These are phyloP conservation scores for Coemansia sp. DNA, from an alignment of 192 early-diverging fungal genomes.

Conservation along the genomic window DNA sequence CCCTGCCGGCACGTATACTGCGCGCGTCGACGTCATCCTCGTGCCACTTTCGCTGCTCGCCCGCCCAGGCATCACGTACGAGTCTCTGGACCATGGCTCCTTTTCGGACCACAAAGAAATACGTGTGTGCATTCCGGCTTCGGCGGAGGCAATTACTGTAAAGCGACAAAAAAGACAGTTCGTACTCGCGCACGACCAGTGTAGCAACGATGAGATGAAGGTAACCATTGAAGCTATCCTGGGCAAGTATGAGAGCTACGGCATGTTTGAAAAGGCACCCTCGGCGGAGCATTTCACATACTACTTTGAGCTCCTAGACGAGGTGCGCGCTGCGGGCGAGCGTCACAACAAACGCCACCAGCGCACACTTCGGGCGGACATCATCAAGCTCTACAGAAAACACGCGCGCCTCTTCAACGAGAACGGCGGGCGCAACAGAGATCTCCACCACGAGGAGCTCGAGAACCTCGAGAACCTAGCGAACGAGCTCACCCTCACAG, in stretches of 20 bases:
- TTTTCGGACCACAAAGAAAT: not conserved
- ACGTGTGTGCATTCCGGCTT: not conserved
- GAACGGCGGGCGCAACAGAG: not conserved
- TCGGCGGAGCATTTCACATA: not conserved
- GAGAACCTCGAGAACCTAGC: not conserved
- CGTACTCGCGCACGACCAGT: not conserved
- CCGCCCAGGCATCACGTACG: not conserved
- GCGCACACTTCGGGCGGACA: not conserved
- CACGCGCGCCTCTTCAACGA: not conserved
- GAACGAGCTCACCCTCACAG: not conserved
- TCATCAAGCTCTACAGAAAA: not conserved
- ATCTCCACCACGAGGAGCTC: not conserved
- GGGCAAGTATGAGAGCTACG: not conserved
- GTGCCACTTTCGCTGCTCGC: not conserved
- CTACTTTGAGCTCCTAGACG: not conserved
- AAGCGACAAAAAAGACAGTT: not conserved
- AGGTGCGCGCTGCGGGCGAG: not conserved
- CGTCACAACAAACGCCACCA: not conserved
- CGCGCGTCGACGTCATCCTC: not conserved
- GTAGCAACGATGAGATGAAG: not conserved
- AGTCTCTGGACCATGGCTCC: not conserved
- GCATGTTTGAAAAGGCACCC: not conserved
- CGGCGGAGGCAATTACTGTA: not conserved
- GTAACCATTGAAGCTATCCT: not conserved
- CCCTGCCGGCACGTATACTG: not conserved